Evolutionary conservation across 164 flowering plant genomes (phyloP), one percentile per base, ranked within the genome.

Genomic region (Chimonanthus praecox): DNA sequence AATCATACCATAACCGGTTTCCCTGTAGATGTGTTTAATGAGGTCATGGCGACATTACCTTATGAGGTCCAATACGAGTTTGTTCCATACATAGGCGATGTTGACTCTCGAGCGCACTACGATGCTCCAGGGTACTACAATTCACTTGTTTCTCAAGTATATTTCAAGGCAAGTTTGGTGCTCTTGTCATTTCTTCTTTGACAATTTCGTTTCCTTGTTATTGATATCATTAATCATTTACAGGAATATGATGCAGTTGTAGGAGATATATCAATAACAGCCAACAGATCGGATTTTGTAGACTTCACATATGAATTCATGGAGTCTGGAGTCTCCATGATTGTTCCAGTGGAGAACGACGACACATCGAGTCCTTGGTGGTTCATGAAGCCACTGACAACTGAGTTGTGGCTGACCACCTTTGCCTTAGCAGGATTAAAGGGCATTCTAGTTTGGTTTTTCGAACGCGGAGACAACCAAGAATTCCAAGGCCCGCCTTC

Each of bases 121-220:
- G 66, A 63, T 63, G 20, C 44, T 20, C 71, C 75, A 7, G 85
- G 83, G 1, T 72, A 62, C 69, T 85, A 86, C 61, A 33, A 85
- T 58, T 89, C 87, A 33, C 46, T 89, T 45, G 45, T 83, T 47
- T 21, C 78, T 45, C 83, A 85, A 69, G 78, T 89, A 2, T 74
- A 51, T 64, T 74, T 73, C 21, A 69, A 78, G 84, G 90, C 84
- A 49, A 71, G 69, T 58, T 64, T 11, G 46, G 3, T 15, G 13
- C 21, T n/a, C 13, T 20, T 62, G 65, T 7, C 65, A 18, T 63
- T 9, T 21, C 44, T 18, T 33, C 10, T 7, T 6, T 20, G 60
- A 54, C 4, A n/a, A 13, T 54, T 54, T 54, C 60, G 8, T 11
- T 54, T 3, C 11, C 4, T 54, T 65, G 9, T 33, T 43, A 65